Evolutionary conservation across 179 eudicot genomes (phyloP).

Genomic region (Heliamphora ciliata): DNA sequence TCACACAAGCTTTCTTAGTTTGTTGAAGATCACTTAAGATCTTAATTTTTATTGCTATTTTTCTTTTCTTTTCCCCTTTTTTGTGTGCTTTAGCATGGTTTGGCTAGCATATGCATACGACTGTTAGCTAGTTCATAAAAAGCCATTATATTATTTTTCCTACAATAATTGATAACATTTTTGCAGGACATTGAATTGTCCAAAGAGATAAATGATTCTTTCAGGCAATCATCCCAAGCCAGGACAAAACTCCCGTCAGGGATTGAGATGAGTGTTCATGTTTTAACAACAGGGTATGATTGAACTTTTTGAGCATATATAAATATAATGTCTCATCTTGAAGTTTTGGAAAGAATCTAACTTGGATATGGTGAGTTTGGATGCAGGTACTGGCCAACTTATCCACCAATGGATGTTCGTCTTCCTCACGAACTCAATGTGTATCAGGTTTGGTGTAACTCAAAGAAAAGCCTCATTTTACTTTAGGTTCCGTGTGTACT

Average conservation of each 20-base stretch:
- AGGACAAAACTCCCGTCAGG: constrained; percentile 95
- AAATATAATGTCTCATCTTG: background rate
- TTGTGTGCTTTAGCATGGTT: no score
- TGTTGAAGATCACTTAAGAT: no score
- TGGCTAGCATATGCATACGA: background rate
- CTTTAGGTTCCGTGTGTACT: background rate
- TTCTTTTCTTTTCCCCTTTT: no score
- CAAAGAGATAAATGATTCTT: constrained; percentile 92
- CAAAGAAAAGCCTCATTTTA: background rate
- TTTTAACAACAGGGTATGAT: constrained; percentile 85
- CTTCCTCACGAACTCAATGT: constrained; percentile 93
- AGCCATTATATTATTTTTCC: background rate
- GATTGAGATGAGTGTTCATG: constrained; percentile 98
- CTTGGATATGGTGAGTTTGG: constrained; percentile 11
- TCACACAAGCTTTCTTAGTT: no score
- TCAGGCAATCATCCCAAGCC: constrained; percentile 94
- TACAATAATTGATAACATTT: background rate
- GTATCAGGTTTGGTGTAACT: constrained; percentile 64
- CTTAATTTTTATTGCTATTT: no score
- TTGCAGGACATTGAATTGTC: constrained; percentile 92
- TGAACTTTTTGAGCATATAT: background rate
- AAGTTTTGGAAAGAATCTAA: background rate
- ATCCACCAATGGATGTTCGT: constrained; percentile 95
- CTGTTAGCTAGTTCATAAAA: background rate
- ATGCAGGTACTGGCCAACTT: constrained; percentile 97